Evolutionary conservation across 2,329 filamentous ascomycete species (phyloP), one percentile per base, ranked within the genome.

Genomic region (Fusarium mangiferae): DNA sequence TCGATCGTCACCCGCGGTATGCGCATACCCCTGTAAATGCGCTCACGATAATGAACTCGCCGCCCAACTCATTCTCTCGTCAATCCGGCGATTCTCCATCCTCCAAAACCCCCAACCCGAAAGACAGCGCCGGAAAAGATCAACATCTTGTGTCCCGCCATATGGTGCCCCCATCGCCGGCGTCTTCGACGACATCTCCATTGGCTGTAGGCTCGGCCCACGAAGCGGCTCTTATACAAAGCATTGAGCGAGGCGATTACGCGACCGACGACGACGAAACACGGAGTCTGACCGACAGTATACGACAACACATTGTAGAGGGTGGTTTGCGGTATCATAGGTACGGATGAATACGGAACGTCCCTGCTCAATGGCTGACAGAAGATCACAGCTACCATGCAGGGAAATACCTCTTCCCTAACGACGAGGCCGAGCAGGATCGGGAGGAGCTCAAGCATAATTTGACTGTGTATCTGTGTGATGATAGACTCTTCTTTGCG

Each of bases 371-470:
- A 28, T n/a, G 51, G 18, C 51, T 55, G 24, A 55, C 51, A 30
- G 24, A 11, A 30, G 20, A 41, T 41, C 18, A 14, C 6, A 82
- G 82, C 20, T 84, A 84, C 52, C 83, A 83, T 44, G 82, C 82
- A 9, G 83, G 84, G 15, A 78, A 83, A 73, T 85, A 85, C 55
- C 78, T 81, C 9, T 85, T 85, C 54, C 84, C 84, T 30, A 85
- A 85, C 61, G 84, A 85, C 68, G 82, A 84, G 56, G 79, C 79
- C 6, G 84, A 85, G 62, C 84, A 85, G 59, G 79, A 82, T 38
- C 80, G 83, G 26, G 84, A 85, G 54, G 82, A 84, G 42, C 76
- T 85, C 26, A 84, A 84, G 66, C 83, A 85, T 64, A 75, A 81
- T 38, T 74, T 85, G 69, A 83, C 82, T 6, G 70, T 84, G 7